Evolutionary conservation across 2,329 filamentous ascomycete genomes (phyloP), one percentile per base, ranked within the genome.

Genomic region (Apiospora kogelbergensis): DNA sequence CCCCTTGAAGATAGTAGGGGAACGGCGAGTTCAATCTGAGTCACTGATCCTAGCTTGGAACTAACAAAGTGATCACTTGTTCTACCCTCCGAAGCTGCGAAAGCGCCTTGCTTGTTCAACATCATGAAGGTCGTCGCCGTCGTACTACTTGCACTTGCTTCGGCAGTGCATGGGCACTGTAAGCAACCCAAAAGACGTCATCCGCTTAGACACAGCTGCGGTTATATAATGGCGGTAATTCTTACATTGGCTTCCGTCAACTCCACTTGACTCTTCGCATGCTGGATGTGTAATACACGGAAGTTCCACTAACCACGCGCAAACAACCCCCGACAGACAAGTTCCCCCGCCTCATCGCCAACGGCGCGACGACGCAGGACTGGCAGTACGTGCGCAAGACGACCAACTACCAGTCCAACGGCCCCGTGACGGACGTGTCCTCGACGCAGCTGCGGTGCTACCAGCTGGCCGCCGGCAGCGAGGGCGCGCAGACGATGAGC

Each of bases 401-500:
- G n/a, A 79, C 78, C 72, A 79, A 79, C 74, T 77, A 76, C 72
- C 77, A 77, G 63, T 76, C 72, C 69, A 78, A 80, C 70, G 73
- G 71, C 24, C 76, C 76, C 20, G 78, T 79, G 30, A 78, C 77
- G 2, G 72, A 73, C 73, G 75, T 80, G 17, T 74, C 70, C 69
- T 76, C 73, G 68, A 64, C 71, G 0, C 76, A 79, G 69, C 77
- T 79, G 69, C 76, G 78, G 20, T 80, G 77, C 76, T 78, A 75
- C 72, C 77, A 79, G 70, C 69, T 73, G 68, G 63, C 66, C 10
- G 57, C 74, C 2, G 75, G 74, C 1, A 66, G 22, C 64, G 78
- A 80, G 45, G 82, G 81, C 2, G 80, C 79, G 0, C 75, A 78
- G 65, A 83, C 80, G 1, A 80, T 81, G 70, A 81, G 77, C 57